phyloP scores from a whole-genome alignment of 495 filamentous ascomycete species.

The Cercophora samala region DNA sequence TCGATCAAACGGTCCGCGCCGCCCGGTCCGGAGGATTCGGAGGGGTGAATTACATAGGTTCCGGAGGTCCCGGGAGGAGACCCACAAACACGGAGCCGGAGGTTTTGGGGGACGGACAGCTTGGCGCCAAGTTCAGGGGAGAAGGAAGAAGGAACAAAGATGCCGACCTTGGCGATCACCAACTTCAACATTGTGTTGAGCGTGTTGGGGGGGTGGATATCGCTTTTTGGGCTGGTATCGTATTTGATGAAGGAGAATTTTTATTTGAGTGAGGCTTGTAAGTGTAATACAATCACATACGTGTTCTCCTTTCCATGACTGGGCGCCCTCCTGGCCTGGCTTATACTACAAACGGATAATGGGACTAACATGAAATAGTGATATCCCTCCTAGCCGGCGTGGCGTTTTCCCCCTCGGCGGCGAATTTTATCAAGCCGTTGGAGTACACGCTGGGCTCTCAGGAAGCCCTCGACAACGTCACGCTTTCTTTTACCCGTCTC shows the following conservation, averaged over 20 bases:
- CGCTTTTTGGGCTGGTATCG: constrained; percentile 81
- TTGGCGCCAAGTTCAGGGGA: constrained; percentile 16
- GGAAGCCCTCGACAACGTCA: constrained; percentile 46
- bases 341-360: too few species aligned
- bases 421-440: constrained; percentile 71
- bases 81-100: background rate
- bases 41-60: background rate
- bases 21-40: background rate
- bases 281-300: constrained; percentile 32
- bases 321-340: too few species aligned
- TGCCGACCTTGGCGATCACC: constrained; percentile 73
- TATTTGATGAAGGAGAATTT: constrained; percentile 87
- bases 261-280: constrained; percentile 87
- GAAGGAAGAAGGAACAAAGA: constrained; percentile 30
- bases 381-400: constrained; percentile 81
- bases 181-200: constrained; percentile 90
- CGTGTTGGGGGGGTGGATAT: constrained; percentile 82
- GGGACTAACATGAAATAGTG: constrained; percentile 55
- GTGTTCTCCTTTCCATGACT: too few species aligned
- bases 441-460: constrained; percentile 64
- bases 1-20: too few species aligned
- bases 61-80: background rate
- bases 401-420: constrained; percentile 70
- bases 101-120: background rate
- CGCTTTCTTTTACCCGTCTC: constrained; percentile 79